These are phyloP conservation scores for Trichomonas vaginalis DNA, from an alignment of 208 protist genomes.

Conservation along the genomic window DNA sequence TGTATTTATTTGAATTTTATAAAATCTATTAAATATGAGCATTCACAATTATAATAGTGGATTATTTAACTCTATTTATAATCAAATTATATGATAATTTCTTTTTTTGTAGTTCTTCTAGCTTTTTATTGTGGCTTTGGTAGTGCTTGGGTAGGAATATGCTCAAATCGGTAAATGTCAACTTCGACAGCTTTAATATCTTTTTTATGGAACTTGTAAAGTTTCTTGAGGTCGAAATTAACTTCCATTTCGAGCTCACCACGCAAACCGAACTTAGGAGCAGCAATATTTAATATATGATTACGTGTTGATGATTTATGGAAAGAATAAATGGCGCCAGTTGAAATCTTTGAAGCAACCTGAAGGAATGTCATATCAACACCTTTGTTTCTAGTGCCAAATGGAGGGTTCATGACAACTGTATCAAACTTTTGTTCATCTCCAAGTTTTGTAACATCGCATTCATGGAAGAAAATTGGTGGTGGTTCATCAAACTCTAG, in stretches of 20 bases:
- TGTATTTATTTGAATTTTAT: too few species aligned
- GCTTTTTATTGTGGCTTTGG: too few species aligned
- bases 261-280: background rate
- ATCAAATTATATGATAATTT: too few species aligned
- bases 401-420: constrained; percentile 27
- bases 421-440: constrained; percentile 17
- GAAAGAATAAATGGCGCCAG: constrained; percentile 24
- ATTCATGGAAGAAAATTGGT: constrained; percentile 6
- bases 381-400: constrained; percentile 26
- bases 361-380: constrained; percentile 21
- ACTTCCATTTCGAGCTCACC: constrained; percentile 15
- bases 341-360: constrained; percentile 9
- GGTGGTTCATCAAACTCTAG: constrained; percentile 14
- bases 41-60: too few species aligned
- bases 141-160: background rate
- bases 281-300: constrained; percentile 14
- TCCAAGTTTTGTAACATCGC: constrained; percentile 9
- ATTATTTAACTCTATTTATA: too few species aligned
- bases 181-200: constrained; percentile 22
- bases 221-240: constrained; percentile 22
- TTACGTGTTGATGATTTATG: constrained; percentile 27
- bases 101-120: too few species aligned
- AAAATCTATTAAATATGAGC: too few species aligned
- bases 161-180: constrained; percentile 17
- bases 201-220: constrained; percentile 27